Evolutionary conservation across 2,329 filamentous ascomycete species (phyloP), one percentile per base, ranked within the genome.

Genomic region (Pezicula rhizophila): DNA sequence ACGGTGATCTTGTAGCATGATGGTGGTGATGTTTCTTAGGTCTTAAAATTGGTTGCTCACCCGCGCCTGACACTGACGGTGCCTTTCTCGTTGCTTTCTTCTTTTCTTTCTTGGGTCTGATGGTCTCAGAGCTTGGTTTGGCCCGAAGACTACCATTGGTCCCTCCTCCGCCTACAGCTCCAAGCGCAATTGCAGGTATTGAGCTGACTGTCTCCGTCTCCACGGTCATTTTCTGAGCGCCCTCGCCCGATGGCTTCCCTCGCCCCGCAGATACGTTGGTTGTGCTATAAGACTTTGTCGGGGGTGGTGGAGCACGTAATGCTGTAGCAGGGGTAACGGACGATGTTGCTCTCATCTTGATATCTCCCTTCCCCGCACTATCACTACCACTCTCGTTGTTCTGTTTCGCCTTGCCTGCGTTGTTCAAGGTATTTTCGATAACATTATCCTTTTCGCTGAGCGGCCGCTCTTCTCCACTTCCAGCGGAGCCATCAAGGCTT

Each of bases 151-250:
- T 95, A 39, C 87, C 84, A 59, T 76, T 82, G 25, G 72, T 70
- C 42, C 87, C 81, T 18, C 72, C 68, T 39, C 86, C 84, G 50
- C 80, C 80, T 15, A 78, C 75, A n/a, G 77, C 75, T 34, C 80
- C 80, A 31, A 96, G 74, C 8, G 85, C 82, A 25, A 91, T 79
- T 62, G 95, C 91, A 10, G 91, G 89, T 47, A 96, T 87, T 3
- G 91, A 95, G 39, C 82, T 86, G 34, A 99, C 93, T 1, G 91
- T 95, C 68, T 99, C 93, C 0, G 93, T 96, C 71, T 99, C 93
- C 12, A 97, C 92, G 8, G 89, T 97, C 90, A 99, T 96, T 60
- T 89, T 93, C 63, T 86, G 83, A 33, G 87, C 85, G n/a, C 82
- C 84, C 64, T 95, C 88, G 45, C 76, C 72, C 10, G 70, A 65